Evolutionary conservation across 2,329 filamentous ascomycete genomes (phyloP).

Genomic region (Diaporthe vexans): DNA sequence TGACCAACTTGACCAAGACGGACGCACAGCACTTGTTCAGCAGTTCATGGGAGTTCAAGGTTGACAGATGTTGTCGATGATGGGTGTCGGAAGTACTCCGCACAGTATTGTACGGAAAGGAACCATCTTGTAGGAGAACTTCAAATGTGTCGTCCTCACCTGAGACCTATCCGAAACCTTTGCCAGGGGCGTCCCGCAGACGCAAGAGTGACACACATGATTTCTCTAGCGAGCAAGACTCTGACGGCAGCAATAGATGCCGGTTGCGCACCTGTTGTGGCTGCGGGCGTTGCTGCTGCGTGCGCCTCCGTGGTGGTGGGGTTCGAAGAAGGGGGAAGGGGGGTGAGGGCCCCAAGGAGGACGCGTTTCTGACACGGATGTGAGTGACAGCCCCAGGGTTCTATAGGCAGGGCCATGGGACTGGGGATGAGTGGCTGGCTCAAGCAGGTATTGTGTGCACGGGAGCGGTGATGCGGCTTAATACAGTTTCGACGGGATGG

Average conservation of each 20-base stretch:
- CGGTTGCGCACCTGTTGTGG: conserved; percentile 17
- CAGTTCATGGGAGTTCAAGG: neutral
- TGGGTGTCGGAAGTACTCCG: neutral
- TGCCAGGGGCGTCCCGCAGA: conserved; percentile 24
- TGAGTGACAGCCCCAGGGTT: neutral
- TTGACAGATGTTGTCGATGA: neutral
- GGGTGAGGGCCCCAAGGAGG: neutral
- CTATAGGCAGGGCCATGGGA: conserved; percentile 5
- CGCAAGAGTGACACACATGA: conserved; percentile 8
- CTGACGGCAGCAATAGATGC: conserved; percentile 27
- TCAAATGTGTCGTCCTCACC: conserved; percentile 6
- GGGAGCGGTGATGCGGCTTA: conserved; percentile 21
- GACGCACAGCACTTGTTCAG: neutral
- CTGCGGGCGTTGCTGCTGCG: neutral
- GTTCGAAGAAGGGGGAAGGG: neutral
- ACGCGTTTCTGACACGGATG: conserved; percentile 6
- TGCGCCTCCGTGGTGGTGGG: neutral
- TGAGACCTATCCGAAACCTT: conserved; percentile 31
- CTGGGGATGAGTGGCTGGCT: conserved; percentile 20
- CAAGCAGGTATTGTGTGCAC: conserved; percentile 12
- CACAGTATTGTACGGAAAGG: conserved; percentile 5
- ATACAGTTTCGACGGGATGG: conserved; percentile 23
- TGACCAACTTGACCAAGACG: too few species aligned
- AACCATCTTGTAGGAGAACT: neutral
- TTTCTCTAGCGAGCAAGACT: conserved; percentile 15